Conservation (phyloP, 495 filamentous ascomycete species). For the Tuber indicum region DNA sequence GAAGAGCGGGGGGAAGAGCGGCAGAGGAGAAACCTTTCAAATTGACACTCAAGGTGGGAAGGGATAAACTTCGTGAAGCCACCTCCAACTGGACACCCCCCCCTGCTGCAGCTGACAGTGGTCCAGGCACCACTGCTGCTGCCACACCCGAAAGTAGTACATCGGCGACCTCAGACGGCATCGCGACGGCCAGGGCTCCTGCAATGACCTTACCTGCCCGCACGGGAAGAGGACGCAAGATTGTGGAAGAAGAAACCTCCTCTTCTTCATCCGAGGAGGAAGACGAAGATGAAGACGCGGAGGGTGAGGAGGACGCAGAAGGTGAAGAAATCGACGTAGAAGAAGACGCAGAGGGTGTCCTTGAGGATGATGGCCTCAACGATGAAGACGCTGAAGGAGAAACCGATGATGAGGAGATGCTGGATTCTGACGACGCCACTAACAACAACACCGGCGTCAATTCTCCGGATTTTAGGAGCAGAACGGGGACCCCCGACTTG, state of each 20-base stretch:
- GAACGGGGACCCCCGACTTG: conserved; percentile 57
- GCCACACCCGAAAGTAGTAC: conserved; percentile 24
- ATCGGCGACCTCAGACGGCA: conserved; percentile 13
- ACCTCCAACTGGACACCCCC: conserved; percentile 39
- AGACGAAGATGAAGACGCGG: conserved; percentile 44
- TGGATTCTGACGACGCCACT: conserved; percentile 54
- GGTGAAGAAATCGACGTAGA: conserved; percentile 47
- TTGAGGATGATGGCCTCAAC: conserved; percentile 51
- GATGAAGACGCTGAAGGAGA: conserved; percentile 57
- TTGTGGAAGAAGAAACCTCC: conserved; percentile 45
- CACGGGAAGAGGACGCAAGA: conserved; percentile 31
- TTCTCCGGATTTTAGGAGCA: conserved; percentile 37
- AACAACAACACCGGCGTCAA: conserved; percentile 51
- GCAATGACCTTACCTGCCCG: conserved; percentile 15
- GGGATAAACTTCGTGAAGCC: conserved; percentile 40
- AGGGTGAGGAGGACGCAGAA: conserved; percentile 50
- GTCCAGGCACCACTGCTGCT: conserved; percentile 8
- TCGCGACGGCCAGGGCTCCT: not conserved
- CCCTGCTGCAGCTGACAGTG: conserved; percentile 29
- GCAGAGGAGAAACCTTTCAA: conserved; percentile 30
- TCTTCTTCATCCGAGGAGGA: conserved; percentile 42
- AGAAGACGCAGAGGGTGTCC: conserved; percentile 39
- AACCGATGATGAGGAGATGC: conserved; percentile 51
- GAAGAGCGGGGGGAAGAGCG: conserved; percentile 4
- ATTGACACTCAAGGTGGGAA: conserved; percentile 37